phyloP scores from a whole-genome alignment of 1,284 basidiomycete species.

The Cryptococcus hybrid region DNA sequence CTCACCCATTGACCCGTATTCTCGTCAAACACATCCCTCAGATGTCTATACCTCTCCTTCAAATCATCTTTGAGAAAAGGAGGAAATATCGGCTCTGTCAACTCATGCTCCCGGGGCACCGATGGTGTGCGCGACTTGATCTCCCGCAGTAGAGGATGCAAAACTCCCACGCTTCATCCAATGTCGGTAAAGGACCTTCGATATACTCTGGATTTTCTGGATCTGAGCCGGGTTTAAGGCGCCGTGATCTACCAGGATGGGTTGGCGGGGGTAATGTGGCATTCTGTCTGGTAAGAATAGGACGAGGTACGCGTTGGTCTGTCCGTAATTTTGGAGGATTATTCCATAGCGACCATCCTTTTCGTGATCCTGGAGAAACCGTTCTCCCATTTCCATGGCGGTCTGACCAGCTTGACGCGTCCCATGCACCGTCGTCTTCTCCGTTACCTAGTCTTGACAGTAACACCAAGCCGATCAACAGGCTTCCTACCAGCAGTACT shows the following conservation, averaged over 20 bases:
- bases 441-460: slow-evolving; percentile 6
- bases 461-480: slow-evolving; percentile 5
- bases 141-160: slow-evolving; percentile 30
- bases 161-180: slow-evolving; percentile 36
- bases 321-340: background rate
- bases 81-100: slow-evolving; percentile 36
- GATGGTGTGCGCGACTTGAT: slow-evolving; percentile 26
- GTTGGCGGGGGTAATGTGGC: background rate
- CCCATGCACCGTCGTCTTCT: slow-evolving; percentile 30
- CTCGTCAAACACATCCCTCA: slow-evolving; percentile 31
- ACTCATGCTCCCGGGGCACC: slow-evolving; percentile 39
- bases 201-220: slow-evolving; percentile 26
- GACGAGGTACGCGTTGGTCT: background rate
- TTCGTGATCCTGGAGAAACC: background rate
- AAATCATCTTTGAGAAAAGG: slow-evolving; percentile 36
- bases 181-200: slow-evolving; percentile 24
- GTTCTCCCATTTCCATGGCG: slow-evolving; percentile 1
- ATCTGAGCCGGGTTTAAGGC: slow-evolving; percentile 13
- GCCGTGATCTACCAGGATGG: slow-evolving; percentile 19
- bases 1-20: slow-evolving; percentile 23
- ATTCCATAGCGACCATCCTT: background rate
- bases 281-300: slow-evolving; percentile 2
- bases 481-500: slow-evolving; percentile 2
- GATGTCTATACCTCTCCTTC: slow-evolving; percentile 34
- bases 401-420: slow-evolving; percentile 29